Base-by-base conservation (phyloP, 106 monocot genomes). In the Posidonia australis region DNA sequence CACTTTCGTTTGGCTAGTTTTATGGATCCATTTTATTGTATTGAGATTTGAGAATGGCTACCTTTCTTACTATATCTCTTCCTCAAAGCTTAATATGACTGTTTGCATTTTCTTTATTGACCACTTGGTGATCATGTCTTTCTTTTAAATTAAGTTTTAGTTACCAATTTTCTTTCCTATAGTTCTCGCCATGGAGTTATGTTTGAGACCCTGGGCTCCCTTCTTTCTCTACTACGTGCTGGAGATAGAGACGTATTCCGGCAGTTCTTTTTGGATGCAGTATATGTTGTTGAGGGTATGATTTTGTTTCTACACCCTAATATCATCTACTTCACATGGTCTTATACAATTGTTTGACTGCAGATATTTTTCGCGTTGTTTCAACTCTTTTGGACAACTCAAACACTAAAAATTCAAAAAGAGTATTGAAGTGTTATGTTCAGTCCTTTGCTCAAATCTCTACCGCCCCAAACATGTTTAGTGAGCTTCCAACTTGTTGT, bases 141-240 rank as follows among this genome's bases (percentile, higher is more conserved):
- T 16, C n/a, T 49, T 49, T n/a, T 49, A 11, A 49, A 49, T 17
- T 2, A 9, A 49, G 12, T 49, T 17, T 49, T 49, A n/a, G 48
- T 49, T 49, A 49, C n/a, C n/a, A 13, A 45, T 49, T 49, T 49
- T 49, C 48, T n/a, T 10, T 72, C 23, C 60, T 48, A 27, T 73
- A 98, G 90, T 46, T 83, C 78, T 54, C 74, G 80, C 17, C 96
- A 90, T 71, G 84, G 63, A 5, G 68, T 87, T 32, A 81, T 98
- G 46, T 87, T 98, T 52, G 87, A 98, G 13, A 81, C 96, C 0
- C 58, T 85, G 48, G 69, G 70, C 5, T 81, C 84, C 59, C 80
- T 98, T 52, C 90, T 98, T 57, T 80, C 90, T 6, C 74, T 98
- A 24, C 85, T 98, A 10, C 96, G 96, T 27, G 74, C 78, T 12